Percentiles rank a stretch among this genome's conserved stretches.
Evolutionary conservation across 257 asterid species (phyloP).

Genomic region (Galeopsis tetrahit): DNA sequence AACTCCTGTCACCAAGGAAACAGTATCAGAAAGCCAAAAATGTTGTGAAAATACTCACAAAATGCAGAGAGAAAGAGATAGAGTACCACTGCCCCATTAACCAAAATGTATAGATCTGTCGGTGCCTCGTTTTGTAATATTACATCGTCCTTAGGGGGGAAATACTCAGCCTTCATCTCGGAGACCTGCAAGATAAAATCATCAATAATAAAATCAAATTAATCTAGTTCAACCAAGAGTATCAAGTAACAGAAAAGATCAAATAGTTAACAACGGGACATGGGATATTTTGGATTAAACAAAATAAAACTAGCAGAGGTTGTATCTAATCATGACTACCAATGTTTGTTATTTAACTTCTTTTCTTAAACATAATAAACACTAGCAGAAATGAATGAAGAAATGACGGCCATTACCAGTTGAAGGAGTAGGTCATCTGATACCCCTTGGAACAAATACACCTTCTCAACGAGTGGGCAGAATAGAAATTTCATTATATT

Average conservation of each 20-base stretch:
- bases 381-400: background rate
- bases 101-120: conserved; percentile 68
- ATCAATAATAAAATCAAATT: conserved; percentile 11
- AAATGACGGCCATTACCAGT: conserved; percentile 54
- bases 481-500: conserved; percentile 70
- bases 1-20: conserved; percentile 58
- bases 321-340: conserved; percentile 2
- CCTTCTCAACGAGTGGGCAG: conserved; percentile 66
- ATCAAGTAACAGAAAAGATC: background rate
- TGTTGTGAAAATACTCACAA: background rate
- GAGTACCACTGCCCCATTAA: conserved; percentile 71
- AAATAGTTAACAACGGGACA: background rate
- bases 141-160: conserved; percentile 76
- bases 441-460: conserved; percentile 75
- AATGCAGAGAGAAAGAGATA: conserved; percentile 6
- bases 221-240: conserved; percentile 12
- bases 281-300: background rate
- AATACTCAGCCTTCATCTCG: conserved; percentile 81
- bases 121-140: conserved; percentile 83
- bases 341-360: background rate
- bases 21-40: conserved; percentile 26
- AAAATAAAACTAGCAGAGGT: background rate
- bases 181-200: conserved; percentile 49
- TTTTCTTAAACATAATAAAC: background rate
- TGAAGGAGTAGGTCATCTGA: conserved; percentile 85